These are phyloP conservation scores for Draba incana DNA, from an alignment of 345 rosid genomes.

Conservation along the genomic window DNA sequence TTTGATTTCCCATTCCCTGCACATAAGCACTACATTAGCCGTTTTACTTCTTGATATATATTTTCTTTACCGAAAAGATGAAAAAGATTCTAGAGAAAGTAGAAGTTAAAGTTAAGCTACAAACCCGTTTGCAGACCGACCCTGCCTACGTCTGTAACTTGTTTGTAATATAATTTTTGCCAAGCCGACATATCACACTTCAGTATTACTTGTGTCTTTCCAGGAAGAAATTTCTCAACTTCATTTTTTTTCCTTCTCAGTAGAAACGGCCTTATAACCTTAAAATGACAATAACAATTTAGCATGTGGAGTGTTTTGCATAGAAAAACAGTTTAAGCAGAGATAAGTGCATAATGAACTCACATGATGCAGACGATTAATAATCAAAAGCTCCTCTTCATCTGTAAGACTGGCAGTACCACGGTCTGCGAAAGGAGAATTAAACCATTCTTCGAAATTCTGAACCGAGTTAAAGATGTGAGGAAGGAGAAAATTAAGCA, in stretches of 20 bases:
- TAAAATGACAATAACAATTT: conserved; percentile 31
- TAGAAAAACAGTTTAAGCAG: conserved; percentile 19
- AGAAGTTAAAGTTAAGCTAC: conserved; percentile 37
- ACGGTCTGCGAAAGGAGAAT: conserved; percentile 96
- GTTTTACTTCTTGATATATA: conserved; percentile 3
- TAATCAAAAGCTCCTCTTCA: conserved; percentile 92
- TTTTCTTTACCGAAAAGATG: not conserved
- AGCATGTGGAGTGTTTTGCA: conserved; percentile 17
- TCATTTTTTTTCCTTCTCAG: conserved; percentile 97
- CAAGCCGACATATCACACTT: conserved; percentile 98
- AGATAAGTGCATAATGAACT: conserved; percentile 39
- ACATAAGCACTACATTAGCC: conserved; percentile 24
- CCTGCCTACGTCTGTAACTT: conserved; percentile 90
- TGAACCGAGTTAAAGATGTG: conserved; percentile 86
- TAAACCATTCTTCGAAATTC: conserved; percentile 99
- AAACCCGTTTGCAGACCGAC: conserved; percentile 91
- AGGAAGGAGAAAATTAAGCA: conserved; percentile 97
- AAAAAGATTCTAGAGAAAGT: not conserved
- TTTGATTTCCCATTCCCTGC: conserved; percentile 91
- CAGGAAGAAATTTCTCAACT: conserved; percentile 97
- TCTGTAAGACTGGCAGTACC: conserved; percentile 81
- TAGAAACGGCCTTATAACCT: conserved; percentile 99
- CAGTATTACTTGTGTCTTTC: conserved; percentile 90
- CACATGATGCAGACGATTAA: conserved; percentile 96
- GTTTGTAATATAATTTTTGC: conserved; percentile 98